Conservation (phyloP, 2,329 filamentous ascomycete species). For the Hymenoscyphus scutula region DNA sequence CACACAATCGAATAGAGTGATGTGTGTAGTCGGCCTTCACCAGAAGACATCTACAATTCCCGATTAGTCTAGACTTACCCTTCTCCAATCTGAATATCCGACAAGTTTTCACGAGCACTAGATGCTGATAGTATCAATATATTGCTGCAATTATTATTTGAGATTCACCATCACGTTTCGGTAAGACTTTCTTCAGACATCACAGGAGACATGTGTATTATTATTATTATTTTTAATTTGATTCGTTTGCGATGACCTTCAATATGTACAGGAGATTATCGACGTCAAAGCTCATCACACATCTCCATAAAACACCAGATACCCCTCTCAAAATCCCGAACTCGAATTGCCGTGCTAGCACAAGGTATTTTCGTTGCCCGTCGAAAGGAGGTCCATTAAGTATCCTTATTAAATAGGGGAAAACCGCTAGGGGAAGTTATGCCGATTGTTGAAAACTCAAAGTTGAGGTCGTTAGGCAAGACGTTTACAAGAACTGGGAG, state of each 20-base stretch:
- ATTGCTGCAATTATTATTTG: too few relatives aligned
- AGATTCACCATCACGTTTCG: neutral
- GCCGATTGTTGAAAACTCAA: conserved; percentile 25
- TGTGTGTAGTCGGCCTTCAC: too few relatives aligned
- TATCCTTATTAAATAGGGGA: conserved; percentile 30
- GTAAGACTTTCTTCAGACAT: conserved; percentile 1
- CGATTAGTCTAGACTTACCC: too few relatives aligned
- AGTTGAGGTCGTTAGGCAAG: conserved; percentile 15
- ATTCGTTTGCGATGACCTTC: conserved; percentile 17
- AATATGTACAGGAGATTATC: conserved; percentile 30
- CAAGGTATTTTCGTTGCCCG: conserved; percentile 24
- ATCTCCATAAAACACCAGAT: conserved; percentile 24
- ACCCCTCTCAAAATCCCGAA: conserved; percentile 21
- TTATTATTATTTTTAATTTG: conserved; percentile 16
- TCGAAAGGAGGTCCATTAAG: conserved; percentile 27
- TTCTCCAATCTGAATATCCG: too few relatives aligned
- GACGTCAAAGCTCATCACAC: conserved; percentile 30
- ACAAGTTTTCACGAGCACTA: too few relatives aligned
- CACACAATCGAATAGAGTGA: too few relatives aligned
- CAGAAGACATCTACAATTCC: too few relatives aligned
- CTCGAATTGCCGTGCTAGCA: conserved; percentile 23
- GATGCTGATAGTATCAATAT: too few relatives aligned
- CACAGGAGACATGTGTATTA: conserved; percentile 10
- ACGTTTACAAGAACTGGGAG: conserved; percentile 34
- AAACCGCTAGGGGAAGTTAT: conserved; percentile 23